A percentile compares a stretch with the other conserved stretches of the same genome.
These are phyloP conservation scores for Xylaria arbuscula DNA, from an alignment of 2,329 filamentous ascomycete genomes.

Conservation along the genomic window DNA sequence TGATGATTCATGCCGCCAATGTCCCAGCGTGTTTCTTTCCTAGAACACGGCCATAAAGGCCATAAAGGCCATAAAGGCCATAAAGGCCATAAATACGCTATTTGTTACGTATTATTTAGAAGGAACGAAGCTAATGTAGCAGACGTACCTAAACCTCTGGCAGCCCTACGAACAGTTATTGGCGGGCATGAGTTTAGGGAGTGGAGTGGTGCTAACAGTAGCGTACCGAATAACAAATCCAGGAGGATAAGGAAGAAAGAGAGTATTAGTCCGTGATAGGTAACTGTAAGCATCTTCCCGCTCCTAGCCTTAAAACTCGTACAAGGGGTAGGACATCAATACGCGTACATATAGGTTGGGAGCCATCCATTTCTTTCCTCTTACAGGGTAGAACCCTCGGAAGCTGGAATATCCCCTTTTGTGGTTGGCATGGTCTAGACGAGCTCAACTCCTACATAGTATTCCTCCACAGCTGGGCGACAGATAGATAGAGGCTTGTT, in stretches of 20 bases:
- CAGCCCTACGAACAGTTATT: neutral
- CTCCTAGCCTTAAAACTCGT: neutral
- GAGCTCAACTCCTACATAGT: neutral
- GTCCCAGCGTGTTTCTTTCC: neutral
- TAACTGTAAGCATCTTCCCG: neutral
- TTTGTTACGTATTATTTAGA: too few relatives aligned
- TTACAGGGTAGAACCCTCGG: too few relatives aligned
- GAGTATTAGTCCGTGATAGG: neutral
- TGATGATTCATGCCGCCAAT: neutral
- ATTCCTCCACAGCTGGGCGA: neutral
- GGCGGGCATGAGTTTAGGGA: neutral
- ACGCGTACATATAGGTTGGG: neutral
- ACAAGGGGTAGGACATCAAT: neutral
- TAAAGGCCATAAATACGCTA: neutral
- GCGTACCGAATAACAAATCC: neutral
- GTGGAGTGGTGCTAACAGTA: conserved; percentile 3
- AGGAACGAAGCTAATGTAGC: neutral
- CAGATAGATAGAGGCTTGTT: too few relatives aligned
- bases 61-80: too few relatives aligned
- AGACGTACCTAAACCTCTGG: neutral
- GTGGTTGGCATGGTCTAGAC: neutral
- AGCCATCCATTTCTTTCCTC: neutral
- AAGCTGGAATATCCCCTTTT: neutral
- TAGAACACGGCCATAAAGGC: neutral
- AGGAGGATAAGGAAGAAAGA: neutral